Percentiles rank a stretch among this genome's conserved stretches.
Conservation (phyloP, 1,284 basidiomycete genomes). For the Ganoderma meredithae region DNA sequence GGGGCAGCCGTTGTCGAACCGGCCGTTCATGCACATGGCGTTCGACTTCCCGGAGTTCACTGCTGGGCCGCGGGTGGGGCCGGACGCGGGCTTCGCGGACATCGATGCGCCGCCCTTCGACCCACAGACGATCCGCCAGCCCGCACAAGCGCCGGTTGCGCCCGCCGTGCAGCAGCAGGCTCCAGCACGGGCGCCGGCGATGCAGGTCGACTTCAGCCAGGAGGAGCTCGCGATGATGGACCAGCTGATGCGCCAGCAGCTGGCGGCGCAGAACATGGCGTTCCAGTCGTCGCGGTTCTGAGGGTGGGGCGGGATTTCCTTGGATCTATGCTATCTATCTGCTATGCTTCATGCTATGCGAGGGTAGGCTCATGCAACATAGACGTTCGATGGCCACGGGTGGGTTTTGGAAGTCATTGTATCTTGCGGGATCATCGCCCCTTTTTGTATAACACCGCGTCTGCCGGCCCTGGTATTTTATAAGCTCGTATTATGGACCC, state of each 20-base stretch:
- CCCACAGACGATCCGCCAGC: conserved; percentile 1
- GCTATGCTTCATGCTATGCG: conserved; percentile 4
- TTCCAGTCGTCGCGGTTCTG: conserved; percentile 17
- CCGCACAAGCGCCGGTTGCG: conserved; percentile 8
- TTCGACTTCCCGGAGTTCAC: conserved; percentile 37
- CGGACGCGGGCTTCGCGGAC: conserved; percentile 25
- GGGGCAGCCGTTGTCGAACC: conserved; percentile 35
- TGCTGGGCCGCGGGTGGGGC: conserved; percentile 2
- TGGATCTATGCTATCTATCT: background rate
- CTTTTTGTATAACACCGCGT: conserved; percentile 4
- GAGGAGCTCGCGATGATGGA: conserved; percentile 43
- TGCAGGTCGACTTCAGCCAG: conserved; percentile 37
- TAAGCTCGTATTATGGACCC: background rate
- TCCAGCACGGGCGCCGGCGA: conserved; percentile 20
- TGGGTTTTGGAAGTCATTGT: conserved; percentile 1
- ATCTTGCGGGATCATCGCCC: conserved; percentile 1
- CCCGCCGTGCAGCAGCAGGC: conserved; percentile 9
- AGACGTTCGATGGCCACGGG: background rate
- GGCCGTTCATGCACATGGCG: conserved; percentile 33
- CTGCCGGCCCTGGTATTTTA: background rate
- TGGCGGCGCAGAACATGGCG: conserved; percentile 13
- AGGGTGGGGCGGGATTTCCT: background rate
- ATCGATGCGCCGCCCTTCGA: conserved; percentile 32
- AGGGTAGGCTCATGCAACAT: conserved; percentile 1
- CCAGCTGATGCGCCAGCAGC: conserved; percentile 39